These are phyloP conservation scores for Aureobasidium lini DNA, from an alignment of 2,329 filamentous ascomycete species.

Conservation along the genomic window DNA sequence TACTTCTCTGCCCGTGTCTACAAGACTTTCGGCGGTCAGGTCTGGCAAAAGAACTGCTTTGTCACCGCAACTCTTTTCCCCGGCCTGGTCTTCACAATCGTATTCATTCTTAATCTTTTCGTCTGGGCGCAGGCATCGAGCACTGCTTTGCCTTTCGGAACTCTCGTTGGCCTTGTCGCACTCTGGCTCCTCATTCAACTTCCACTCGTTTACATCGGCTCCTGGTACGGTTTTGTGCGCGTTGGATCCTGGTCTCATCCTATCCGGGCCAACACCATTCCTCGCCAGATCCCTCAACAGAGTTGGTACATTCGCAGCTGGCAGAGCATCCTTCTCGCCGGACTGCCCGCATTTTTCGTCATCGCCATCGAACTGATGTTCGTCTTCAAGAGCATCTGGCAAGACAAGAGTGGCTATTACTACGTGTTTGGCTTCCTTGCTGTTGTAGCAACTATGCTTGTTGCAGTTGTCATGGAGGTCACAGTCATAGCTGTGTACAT, in stretches of 20 bases:
- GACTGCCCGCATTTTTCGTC: slow-evolving; percentile 75
- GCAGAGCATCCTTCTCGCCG: slow-evolving; percentile 62
- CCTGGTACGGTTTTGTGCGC: slow-evolving; percentile 66
- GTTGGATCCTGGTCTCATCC: slow-evolving; percentile 70
- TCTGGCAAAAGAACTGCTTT: slow-evolving; percentile 69
- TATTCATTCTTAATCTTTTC: slow-evolving; percentile 79
- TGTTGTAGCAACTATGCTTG: slow-evolving; percentile 63
- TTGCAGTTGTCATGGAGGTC: slow-evolving; percentile 73
- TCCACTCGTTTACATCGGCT: slow-evolving; percentile 73
- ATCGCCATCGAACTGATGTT: slow-evolving; percentile 84
- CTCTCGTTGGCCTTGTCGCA: slow-evolving; percentile 61
- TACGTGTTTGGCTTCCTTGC: slow-evolving; percentile 84
- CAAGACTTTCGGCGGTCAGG: slow-evolving; percentile 69
- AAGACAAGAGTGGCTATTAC: slow-evolving; percentile 86
- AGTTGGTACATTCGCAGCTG: slow-evolving; percentile 65
- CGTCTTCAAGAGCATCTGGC: slow-evolving; percentile 80
- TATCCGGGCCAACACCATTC: slow-evolving; percentile 63
- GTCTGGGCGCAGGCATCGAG: slow-evolving; percentile 86
- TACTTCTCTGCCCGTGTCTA: slow-evolving; percentile 82
- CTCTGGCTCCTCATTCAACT: slow-evolving; percentile 84
- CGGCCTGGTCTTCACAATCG: slow-evolving; percentile 63
- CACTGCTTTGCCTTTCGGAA: slow-evolving; percentile 78
- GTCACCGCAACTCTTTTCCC: slow-evolving; percentile 70
- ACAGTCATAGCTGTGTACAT: slow-evolving; percentile 78
- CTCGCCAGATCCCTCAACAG: slow-evolving; percentile 67